Base-by-base conservation (phyloP, 768 basidiomycete genomes). In the Pisolithus albus region DNA sequence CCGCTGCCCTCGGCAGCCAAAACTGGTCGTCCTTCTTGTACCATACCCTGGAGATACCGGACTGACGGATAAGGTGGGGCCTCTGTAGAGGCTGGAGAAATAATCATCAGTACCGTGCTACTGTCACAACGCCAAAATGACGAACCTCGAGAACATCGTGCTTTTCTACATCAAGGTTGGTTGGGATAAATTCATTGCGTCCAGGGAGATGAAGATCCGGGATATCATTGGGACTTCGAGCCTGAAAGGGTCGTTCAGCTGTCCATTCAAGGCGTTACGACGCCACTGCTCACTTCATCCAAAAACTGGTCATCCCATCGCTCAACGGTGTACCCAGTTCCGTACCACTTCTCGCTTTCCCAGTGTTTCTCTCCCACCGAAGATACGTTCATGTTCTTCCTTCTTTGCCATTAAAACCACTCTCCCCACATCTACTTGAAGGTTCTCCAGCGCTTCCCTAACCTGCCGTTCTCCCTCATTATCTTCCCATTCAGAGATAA, bases 11-110 rank as follows among this genome's bases (percentile, higher is more conserved):
- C 0, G 96, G 96, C 9, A 95, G 82, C 88, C 92, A 95, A 73
- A 96, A 99, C 54, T 76, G 80, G 66, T 99, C 95, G 64, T 99
- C 96, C 64, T 93, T 93, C 75, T 99, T 99, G 70, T 93, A 82
- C 94, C 95, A 99, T 3, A 98, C 70, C 11, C 83, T 77, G 4
- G 85, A 86, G 24, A 85, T 59, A 0, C 79, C 70, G 0, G 83
- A 88, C 66, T 93, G 79, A 30, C 80, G 73, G 50, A 98, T 79
- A 53, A 93, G 77, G 53, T 78, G 72, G 4, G 95, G 94, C 11
- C 88, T 78, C 53, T 78, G 81, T 52, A 77, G 68, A 24, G 88
- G 87, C 91, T 95, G 61, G 53, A n/a, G 34, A 7, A 23, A 41
- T 46, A 28, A 53, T 45, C 34, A 40, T 45, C 51, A 21, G 21